Evolutionary conservation across 2,329 filamentous ascomycete genomes (phyloP).

Genomic region (Zarea fungicola): DNA sequence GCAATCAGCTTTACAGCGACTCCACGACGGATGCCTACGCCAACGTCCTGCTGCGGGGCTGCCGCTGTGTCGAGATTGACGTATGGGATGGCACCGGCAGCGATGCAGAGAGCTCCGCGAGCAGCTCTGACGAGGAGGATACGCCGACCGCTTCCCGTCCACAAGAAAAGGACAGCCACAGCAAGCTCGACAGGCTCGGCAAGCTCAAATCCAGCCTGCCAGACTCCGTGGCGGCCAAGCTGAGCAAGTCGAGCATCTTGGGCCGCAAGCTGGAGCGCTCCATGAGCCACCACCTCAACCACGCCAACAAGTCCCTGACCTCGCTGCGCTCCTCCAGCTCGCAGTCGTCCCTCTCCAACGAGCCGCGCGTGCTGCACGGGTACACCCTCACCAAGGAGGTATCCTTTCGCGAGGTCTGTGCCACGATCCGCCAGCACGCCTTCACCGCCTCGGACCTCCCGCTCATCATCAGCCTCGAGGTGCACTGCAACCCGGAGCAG

Average conservation of each 20-base stretch:
- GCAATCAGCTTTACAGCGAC: slow-evolving; percentile 79
- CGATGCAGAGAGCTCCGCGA: slow-evolving; percentile 58
- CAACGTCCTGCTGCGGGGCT: slow-evolving; percentile 74
- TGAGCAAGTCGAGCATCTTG: slow-evolving; percentile 44
- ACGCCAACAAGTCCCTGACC: slow-evolving; percentile 11
- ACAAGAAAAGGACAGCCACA: slow-evolving; percentile 57
- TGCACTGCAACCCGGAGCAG: slow-evolving; percentile 75
- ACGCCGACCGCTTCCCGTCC: slow-evolving; percentile 46
- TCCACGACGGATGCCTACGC: slow-evolving; percentile 88
- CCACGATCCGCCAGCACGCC: slow-evolving; percentile 70
- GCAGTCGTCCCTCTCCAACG: slow-evolving; percentile 35
- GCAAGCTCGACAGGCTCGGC: slow-evolving; percentile 55
- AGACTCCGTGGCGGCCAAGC: slow-evolving; percentile 35
- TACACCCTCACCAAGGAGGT: slow-evolving; percentile 89
- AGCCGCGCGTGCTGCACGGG: slow-evolving; percentile 79
- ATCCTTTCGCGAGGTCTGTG: slow-evolving; percentile 79
- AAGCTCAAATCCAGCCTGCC: slow-evolving; percentile 57
- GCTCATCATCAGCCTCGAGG: slow-evolving; percentile 90
- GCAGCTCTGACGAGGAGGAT: slow-evolving; percentile 34
- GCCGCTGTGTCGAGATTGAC: slow-evolving; percentile 89
- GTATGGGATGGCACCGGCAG: slow-evolving; percentile 87
- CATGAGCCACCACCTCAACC: slow-evolving; percentile 23
- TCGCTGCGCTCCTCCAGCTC: not conserved
- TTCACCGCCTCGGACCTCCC: slow-evolving; percentile 73
- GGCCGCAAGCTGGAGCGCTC: slow-evolving; percentile 35